Evolutionary conservation across 345 rosid genomes (phyloP).

Genomic region (Gossypium bickii): DNA sequence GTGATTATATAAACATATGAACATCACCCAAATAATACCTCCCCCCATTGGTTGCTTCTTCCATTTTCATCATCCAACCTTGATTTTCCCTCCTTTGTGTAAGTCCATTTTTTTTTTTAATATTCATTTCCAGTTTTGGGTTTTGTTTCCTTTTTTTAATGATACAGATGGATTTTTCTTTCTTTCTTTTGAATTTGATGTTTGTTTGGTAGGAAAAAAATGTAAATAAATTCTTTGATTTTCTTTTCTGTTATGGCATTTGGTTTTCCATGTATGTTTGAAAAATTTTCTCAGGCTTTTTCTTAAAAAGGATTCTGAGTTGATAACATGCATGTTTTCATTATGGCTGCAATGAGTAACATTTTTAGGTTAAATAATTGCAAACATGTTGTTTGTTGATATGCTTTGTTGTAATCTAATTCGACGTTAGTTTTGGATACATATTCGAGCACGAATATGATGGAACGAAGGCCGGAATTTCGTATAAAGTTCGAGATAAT

Average conservation of each 20-base stretch:
- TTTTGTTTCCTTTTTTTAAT: background rate
- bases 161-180: background rate
- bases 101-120: background rate
- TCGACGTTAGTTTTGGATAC: too few species aligned
- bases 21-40: too few species aligned
- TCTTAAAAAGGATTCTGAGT: background rate
- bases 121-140: slow-evolving; percentile 13
- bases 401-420: too few species aligned
- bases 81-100: background rate
- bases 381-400: too few species aligned
- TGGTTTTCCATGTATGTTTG: too few species aligned
- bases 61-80: slow-evolving; percentile 4
- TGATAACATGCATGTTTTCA: background rate
- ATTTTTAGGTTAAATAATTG: too few species aligned
- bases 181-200: background rate
- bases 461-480: too few species aligned
- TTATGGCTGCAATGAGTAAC: background rate
- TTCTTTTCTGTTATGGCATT: too few species aligned
- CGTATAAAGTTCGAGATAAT: too few species aligned
- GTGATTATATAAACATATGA: background rate
- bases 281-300: too few species aligned
- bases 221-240: too few species aligned
- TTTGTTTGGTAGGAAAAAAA: background rate
- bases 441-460: too few species aligned
- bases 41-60: background rate